Evolutionary conservation across 768 basidiomycete genomes (phyloP).

Genomic region (Tylopilus sp.): DNA sequence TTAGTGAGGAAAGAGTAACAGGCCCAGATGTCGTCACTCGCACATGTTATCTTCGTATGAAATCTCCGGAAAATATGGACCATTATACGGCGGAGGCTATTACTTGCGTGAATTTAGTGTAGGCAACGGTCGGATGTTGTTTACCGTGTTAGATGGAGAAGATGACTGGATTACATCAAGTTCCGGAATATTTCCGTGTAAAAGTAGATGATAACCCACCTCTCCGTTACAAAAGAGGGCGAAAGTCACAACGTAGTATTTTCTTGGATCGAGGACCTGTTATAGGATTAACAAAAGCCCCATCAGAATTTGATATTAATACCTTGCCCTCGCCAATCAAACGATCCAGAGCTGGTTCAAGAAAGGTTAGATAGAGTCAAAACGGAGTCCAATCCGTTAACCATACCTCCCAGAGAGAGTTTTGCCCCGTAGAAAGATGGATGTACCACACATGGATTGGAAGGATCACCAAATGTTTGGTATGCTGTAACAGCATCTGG

Average conservation of each 20-base stretch:
- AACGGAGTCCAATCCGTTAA: background rate
- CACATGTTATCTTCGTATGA: conserved; percentile 61
- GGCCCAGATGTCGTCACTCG: background rate
- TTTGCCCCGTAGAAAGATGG: conserved; percentile 55
- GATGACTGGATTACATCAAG: conserved; percentile 53
- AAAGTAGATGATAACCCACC: conserved; percentile 30
- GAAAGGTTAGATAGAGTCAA: background rate
- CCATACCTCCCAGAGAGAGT: conserved; percentile 43
- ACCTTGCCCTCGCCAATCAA: conserved; percentile 52
- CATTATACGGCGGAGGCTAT: conserved; percentile 53
- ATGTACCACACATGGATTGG: conserved; percentile 51
- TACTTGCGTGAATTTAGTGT: background rate
- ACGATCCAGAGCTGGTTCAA: conserved; percentile 40
- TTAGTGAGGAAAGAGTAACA: background rate
- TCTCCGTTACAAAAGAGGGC: conserved; percentile 59
- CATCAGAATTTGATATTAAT: background rate
- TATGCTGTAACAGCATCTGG: conserved; percentile 59
- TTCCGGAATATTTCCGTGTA: too few relatives aligned
- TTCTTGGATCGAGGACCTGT: conserved; percentile 47
- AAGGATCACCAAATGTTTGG: conserved; percentile 48
- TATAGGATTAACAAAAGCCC: background rate
- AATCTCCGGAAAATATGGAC: conserved; percentile 54
- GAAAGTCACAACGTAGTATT: conserved; percentile 55
- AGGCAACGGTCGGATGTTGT: background rate
- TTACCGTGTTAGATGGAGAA: conserved; percentile 59